Base-by-base conservation (phyloP, 1,139 yeast genomes). In the Debaryomyces nepalensis region DNA sequence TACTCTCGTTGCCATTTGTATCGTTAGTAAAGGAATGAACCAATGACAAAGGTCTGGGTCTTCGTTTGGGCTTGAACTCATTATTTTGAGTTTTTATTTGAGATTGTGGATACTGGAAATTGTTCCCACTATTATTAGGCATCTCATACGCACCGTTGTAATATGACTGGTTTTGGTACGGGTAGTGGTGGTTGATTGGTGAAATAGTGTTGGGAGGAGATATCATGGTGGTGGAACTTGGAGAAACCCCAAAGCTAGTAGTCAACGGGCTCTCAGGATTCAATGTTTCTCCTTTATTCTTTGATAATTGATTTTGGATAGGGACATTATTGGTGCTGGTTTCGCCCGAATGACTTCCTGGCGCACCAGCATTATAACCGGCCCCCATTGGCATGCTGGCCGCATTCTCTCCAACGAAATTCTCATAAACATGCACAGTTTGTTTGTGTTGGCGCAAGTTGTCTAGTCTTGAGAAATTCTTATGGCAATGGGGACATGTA, bases 381-480 rank as follows among this genome's bases (percentile, higher is more conserved):
- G 33, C 39, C 7, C 16, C 3, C 9, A 20, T 12, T 9, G 34
- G 34, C 6, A 11, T 11, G 26, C 37, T 40, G 31, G 11, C 41
- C 15, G 30, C 6, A 24, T 49, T 55, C 30, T 37, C 43, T 22
- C 62, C 58, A 43, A 72, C 58, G 50, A 72, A 79, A 44, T 74
- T 77, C 54, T 87, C 90, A 61, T 82, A 83, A 23, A 95, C 90
- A 61, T 90, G 97, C 10, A 90, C 97, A 0, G 97, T 87, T 58
- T 89, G 96, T 49, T 86, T 85, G 64, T 91, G 97, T 64, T 91
- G 98, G 45, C 97, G 78, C 49, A 91, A 72, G 59, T 91, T 91
- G 64, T 91, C 98, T 49, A 89, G 69, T 37, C 97, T 74, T 21
- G 93, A 83, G 59, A 91, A 91, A 57, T 83, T 79, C 55, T 90